phyloP scores from a whole-genome alignment of 73 alveolate genomes.

The Symbiodinium natans region DNA sequence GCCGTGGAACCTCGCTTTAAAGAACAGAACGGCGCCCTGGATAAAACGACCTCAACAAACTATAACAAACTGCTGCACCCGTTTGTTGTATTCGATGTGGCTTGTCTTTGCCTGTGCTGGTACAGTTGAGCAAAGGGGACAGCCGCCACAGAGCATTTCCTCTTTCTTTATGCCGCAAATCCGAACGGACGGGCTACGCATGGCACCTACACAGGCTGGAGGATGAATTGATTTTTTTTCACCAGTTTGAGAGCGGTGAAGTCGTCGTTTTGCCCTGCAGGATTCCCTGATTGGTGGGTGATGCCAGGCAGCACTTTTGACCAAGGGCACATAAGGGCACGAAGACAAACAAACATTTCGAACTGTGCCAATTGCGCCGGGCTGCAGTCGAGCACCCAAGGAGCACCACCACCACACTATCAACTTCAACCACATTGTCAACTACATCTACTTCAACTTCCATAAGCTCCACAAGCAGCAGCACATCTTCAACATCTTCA shows the following conservation, averaged over 20 bases:
- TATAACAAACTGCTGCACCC: too few relatives aligned
- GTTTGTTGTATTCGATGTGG: not conserved
- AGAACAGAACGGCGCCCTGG: too few relatives aligned
- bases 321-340: too few relatives aligned
- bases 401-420: not conserved
- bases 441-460: not conserved
- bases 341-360: not conserved
- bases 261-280: not conserved
- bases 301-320: not conserved
- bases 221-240: not conserved
- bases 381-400: not conserved
- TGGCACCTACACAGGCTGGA: not conserved
- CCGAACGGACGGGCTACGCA: not conserved
- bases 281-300: not conserved
- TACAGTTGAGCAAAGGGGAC: not conserved
- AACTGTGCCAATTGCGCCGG: not conserved
- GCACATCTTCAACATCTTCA: not conserved
- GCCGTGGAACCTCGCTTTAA: too few relatives aligned
- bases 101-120: not conserved
- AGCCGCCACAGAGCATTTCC: not conserved
- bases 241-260: too few relatives aligned
- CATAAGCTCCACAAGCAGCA: too few relatives aligned
- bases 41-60: too few relatives aligned
- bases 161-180: not conserved
- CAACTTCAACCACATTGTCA: not conserved